phyloP scores from a whole-genome alignment of 2,329 filamentous ascomycete species.

The Aschersonia sp. region DNA sequence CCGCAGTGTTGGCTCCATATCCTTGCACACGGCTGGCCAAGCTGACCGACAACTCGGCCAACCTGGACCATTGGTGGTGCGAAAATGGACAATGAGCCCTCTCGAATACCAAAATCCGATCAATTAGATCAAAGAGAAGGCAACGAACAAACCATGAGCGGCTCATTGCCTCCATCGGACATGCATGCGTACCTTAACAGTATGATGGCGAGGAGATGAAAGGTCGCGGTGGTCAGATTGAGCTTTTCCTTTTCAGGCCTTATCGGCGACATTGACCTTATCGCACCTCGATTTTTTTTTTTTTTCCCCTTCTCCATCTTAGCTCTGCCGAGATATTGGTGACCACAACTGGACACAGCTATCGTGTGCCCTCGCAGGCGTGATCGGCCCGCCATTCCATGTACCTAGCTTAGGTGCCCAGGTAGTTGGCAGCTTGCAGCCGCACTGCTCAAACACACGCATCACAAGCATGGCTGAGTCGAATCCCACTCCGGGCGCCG shows the following conservation, averaged over 20 bases:
- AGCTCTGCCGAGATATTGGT: neutral
- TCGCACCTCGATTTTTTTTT: slow-evolving; percentile 5
- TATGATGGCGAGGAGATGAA: neutral
- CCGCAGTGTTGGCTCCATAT: no score
- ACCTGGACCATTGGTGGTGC: no score
- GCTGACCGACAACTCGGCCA: no score
- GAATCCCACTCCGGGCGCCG: slow-evolving; percentile 11
- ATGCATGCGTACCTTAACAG: no score
- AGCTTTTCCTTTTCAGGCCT: slow-evolving; percentile 6
- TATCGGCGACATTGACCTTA: slow-evolving; percentile 4
- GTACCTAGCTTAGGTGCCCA: neutral
- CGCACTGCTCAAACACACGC: neutral
- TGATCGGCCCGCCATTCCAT: neutral
- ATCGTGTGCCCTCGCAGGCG: no score
- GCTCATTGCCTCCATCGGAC: no score
- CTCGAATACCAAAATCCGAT: no score
- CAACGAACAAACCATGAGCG: no score
- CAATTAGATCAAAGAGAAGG: no score
- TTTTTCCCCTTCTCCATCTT: slow-evolving; percentile 1
- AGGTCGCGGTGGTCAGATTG: neutral
- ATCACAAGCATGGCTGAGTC: slow-evolving; percentile 2
- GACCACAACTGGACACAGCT: neutral
- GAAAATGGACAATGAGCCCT: no score
- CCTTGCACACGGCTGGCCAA: no score
- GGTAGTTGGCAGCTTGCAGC: no score